Conservation (phyloP, 148 eudicot species). For the Camellia granthamiana region DNA sequence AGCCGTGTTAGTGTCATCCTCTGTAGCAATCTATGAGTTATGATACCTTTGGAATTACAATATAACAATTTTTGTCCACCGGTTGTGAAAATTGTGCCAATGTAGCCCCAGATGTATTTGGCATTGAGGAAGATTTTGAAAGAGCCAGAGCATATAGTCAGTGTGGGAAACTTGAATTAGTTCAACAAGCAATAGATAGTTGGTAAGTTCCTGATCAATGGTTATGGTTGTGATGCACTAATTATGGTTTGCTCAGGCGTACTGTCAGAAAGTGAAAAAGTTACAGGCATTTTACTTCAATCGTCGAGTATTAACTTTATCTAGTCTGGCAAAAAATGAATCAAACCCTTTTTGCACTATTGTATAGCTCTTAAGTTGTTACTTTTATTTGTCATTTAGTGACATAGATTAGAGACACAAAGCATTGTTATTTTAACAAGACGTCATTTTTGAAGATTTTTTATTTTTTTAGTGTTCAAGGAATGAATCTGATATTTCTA, state of each 20-base stretch:
- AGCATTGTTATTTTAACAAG: neutral
- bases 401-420: neutral
- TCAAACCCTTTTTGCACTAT: neutral
- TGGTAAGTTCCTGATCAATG: conserved; percentile 44
- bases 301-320: neutral
- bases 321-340: neutral
- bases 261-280: neutral
- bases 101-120: conserved; percentile 73
- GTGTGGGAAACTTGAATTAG: conserved; percentile 55
- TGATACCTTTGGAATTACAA: neutral
- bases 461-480: neutral
- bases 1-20: neutral
- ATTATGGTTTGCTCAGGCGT: neutral
- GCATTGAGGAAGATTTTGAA: conserved; percentile 93
- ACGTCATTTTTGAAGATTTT: neutral
- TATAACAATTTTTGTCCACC: conserved; percentile 10
- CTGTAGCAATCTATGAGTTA: neutral
- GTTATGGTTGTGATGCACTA: neutral
- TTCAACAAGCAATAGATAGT: conserved; percentile 88
- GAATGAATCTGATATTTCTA: neutral
- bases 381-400: neutral
- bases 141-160: conserved; percentile 85
- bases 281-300: neutral
- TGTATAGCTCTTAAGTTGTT: neutral
- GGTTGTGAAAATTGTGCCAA: conserved; percentile 97